A percentile compares a stretch with the other conserved stretches of the same genome.
Evolutionary conservation across 495 filamentous ascomycete genomes (phyloP).

Genomic region (Astrocystis sublimbata): DNA sequence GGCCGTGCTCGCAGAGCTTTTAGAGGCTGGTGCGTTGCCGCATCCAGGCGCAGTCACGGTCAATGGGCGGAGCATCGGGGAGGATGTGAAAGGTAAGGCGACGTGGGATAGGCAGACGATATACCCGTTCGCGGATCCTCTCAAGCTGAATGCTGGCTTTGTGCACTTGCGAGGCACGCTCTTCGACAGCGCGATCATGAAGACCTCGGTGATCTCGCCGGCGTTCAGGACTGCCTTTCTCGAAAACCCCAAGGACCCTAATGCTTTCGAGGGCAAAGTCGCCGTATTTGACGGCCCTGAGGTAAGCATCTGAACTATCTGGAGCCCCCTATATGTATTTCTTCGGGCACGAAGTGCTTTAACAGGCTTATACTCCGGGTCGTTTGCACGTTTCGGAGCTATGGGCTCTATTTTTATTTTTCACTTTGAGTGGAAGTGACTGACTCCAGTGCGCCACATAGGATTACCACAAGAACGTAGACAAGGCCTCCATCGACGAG

Average conservation of each 20-base stretch:
- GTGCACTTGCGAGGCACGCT: slow-evolving; percentile 52
- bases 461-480: slow-evolving; percentile 52
- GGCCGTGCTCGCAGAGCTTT: slow-evolving; percentile 54
- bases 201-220: slow-evolving; percentile 56
- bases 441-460: too few species aligned
- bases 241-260: slow-evolving; percentile 51
- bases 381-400: too few species aligned
- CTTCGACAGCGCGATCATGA: slow-evolving; percentile 59
- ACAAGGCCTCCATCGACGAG: slow-evolving; percentile 50
- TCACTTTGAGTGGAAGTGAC: too few species aligned
- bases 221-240: slow-evolving; percentile 50
- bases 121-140: slow-evolving; percentile 45
- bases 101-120: slow-evolving; percentile 40
- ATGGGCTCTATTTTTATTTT: too few species aligned
- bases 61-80: slow-evolving; percentile 17
- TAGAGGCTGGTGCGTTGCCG: slow-evolving; percentile 37
- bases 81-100: slow-evolving; percentile 13
- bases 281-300: slow-evolving; percentile 58
- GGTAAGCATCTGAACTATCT: too few species aligned
- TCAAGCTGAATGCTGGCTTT: slow-evolving; percentile 53
- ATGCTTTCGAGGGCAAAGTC: slow-evolving; percentile 54
- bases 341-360: too few species aligned
- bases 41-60: slow-evolving; percentile 14
- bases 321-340: too few species aligned
- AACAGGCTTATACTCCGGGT: too few species aligned